Conservation (phyloP, 164 flowering plant species). For the Annona cherimola region DNA sequence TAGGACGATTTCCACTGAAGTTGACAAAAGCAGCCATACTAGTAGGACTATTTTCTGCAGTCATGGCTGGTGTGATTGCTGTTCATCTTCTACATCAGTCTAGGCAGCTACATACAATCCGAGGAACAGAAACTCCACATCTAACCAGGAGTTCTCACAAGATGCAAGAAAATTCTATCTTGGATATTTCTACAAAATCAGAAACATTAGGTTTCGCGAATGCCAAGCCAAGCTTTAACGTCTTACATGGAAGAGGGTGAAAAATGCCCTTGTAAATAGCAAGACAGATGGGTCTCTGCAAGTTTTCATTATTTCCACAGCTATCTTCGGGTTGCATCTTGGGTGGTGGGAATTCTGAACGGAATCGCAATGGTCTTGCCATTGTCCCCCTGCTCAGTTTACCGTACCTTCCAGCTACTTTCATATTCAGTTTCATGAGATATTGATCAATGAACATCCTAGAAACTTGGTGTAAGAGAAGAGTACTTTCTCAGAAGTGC, state of each 20-base stretch:
- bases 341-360: background rate
- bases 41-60: slow-evolving; percentile 5
- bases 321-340: background rate
- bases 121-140: background rate
- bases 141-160: background rate
- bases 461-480: too few relatives aligned
- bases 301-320: background rate
- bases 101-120: background rate
- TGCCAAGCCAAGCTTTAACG: slow-evolving; percentile 15
- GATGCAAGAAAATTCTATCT: background rate
- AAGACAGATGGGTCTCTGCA: background rate
- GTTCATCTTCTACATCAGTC: slow-evolving; percentile 8
- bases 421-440: too few relatives aligned
- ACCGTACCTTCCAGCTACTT: too few relatives aligned
- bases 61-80: slow-evolving; percentile 4
- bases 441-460: too few relatives aligned
- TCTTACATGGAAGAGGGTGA: slow-evolving; percentile 22
- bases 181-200: background rate
- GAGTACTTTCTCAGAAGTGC: too few relatives aligned
- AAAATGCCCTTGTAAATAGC: background rate
- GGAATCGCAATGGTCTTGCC: background rate
- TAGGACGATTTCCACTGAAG: slow-evolving; percentile 13
- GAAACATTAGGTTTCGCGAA: background rate
- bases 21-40: slow-evolving; percentile 12
- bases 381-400: too few relatives aligned